These are phyloP conservation scores for Xylariales sp. DNA, from an alignment of 2,329 filamentous ascomycete species.

Conservation along the genomic window DNA sequence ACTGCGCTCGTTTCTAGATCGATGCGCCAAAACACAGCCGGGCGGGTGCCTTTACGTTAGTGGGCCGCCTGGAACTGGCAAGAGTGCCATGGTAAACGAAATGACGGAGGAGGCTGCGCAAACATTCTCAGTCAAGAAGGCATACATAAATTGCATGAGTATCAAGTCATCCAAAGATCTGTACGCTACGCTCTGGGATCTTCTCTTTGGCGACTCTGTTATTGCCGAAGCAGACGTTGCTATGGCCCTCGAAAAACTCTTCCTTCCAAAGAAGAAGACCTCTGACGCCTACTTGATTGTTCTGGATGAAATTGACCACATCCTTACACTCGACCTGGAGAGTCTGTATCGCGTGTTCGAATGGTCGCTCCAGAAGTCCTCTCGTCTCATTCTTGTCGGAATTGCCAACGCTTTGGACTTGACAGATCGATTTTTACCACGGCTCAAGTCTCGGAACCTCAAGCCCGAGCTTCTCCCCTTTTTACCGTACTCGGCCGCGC, in stretches of 20 bases:
- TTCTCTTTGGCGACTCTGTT: conserved; percentile 56
- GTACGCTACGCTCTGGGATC: conserved; percentile 72
- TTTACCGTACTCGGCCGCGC: conserved; percentile 81
- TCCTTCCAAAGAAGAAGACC: conserved; percentile 57
- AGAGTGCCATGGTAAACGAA: conserved; percentile 88
- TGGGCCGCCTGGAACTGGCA: conserved; percentile 92
- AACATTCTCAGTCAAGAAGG: conserved; percentile 56
- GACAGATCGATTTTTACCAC: conserved; percentile 89
- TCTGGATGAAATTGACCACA: conserved; percentile 91
- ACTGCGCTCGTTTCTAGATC: conserved; percentile 64
- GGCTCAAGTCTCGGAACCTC: conserved; percentile 86
- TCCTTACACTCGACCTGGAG: conserved; percentile 83
- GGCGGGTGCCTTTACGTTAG: conserved; percentile 91
- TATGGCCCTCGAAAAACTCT: conserved; percentile 64
- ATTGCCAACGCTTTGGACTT: conserved; percentile 96
- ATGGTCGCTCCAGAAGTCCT: conserved; percentile 82
- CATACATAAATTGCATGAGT: conserved; percentile 96
- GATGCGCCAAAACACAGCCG: conserved; percentile 53
- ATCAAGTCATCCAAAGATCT: conserved; percentile 85
- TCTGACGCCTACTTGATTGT: conserved; percentile 71
- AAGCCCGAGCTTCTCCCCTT: conserved; percentile 89
- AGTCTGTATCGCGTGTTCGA: conserved; percentile 93
- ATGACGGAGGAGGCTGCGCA: conserved; percentile 59
- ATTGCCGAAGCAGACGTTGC: conserved; percentile 63
- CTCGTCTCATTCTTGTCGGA: conserved; percentile 77